Evolutionary conservation across 495 filamentous ascomycete genomes (phyloP).

Genomic region (Lasiosphaeris hirsuta): DNA sequence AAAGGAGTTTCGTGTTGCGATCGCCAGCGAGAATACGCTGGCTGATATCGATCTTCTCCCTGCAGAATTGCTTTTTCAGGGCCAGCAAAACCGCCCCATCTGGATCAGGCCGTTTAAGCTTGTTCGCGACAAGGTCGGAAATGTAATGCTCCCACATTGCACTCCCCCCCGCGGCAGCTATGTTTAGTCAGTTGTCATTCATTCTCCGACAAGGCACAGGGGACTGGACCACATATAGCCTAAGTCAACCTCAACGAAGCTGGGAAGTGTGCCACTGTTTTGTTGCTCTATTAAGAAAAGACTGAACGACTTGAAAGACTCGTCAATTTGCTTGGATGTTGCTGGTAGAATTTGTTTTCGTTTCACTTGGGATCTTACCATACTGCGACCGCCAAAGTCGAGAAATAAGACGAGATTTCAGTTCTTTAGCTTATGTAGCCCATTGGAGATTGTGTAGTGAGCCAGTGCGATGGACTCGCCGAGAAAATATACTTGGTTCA

Average conservation of each 20-base stretch:
- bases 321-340: no score
- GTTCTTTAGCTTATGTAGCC: not conserved
- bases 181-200: not conserved
- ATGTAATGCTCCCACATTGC: constrained; percentile 14
- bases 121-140: not conserved
- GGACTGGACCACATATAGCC: not conserved
- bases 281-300: not conserved
- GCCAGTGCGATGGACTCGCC: constrained; percentile 8
- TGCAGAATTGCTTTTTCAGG: constrained; percentile 6
- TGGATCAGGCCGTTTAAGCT: not conserved
- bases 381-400: constrained; percentile 12
- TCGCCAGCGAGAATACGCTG: no score
- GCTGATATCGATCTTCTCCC: not conserved
- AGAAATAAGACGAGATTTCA: constrained; percentile 11
- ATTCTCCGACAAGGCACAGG: not conserved
- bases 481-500: not conserved
- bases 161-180: constrained; percentile 1
- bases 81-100: not conserved
- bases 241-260: constrained; percentile 4
- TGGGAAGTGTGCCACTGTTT: not conserved
- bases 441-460: constrained; percentile 4
- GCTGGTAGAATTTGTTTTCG: no score
- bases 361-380: not conserved
- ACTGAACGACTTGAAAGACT: not conserved
- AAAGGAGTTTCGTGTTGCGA: not conserved